These are phyloP conservation scores for Fusarium tricinctum DNA, from an alignment of 2,329 filamentous ascomycete species.

Conservation along the genomic window DNA sequence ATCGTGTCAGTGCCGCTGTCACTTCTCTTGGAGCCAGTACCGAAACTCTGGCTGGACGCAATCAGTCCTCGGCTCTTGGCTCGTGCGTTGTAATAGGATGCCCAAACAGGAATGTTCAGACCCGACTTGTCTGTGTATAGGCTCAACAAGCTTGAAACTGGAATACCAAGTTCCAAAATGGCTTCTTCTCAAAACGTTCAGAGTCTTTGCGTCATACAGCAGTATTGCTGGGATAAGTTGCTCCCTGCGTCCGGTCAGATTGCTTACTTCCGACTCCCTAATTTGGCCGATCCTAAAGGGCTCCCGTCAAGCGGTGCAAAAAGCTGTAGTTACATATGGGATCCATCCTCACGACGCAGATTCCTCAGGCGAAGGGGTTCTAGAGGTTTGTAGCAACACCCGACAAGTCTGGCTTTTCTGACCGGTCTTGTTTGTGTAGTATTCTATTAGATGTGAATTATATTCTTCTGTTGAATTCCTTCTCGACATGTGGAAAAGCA, in stretches of 20 bases:
- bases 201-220: constrained; percentile 10
- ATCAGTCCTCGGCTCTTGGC: constrained; percentile 26
- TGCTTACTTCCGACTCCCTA: fast-evolving
- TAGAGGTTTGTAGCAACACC: constrained; percentile 10
- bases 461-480: not conserved
- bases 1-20: constrained; percentile 20
- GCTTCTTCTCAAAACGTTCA: constrained; percentile 6
- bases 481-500: constrained; percentile 6
- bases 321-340: not conserved
- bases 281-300: fast-evolving
- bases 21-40: constrained; percentile 7
- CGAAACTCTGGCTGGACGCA: constrained; percentile 11
- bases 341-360: constrained; percentile 11
- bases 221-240: constrained; percentile 7
- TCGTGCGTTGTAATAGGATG: constrained; percentile 4
- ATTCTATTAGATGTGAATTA: fast-evolving
- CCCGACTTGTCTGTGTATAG: not conserved
- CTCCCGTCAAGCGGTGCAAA: not conserved
- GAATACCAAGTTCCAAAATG: constrained; percentile 32
- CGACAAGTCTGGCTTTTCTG: fast-evolving
- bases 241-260: constrained; percentile 7
- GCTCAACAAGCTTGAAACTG: not conserved
- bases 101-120: constrained; percentile 5
- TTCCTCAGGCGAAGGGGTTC: not conserved
- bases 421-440: not conserved